A percentile compares a stretch with the other conserved stretches of the same genome.
These are phyloP conservation scores for Pseudocercospora macadamiae DNA, from an alignment of 2,329 filamentous ascomycete species.

Conservation along the genomic window DNA sequence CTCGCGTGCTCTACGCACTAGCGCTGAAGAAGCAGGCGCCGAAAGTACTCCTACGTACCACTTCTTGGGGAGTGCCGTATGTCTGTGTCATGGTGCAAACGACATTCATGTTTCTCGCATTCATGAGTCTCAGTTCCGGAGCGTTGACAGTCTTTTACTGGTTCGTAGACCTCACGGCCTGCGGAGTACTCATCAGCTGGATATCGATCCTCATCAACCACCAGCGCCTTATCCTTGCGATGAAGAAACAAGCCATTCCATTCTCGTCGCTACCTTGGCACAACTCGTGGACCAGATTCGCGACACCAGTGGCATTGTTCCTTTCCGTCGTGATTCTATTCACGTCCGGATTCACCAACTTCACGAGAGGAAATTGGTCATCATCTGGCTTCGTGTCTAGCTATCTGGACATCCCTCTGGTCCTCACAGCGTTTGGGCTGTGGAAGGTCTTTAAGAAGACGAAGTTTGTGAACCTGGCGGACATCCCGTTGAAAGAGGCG, in stretches of 20 bases:
- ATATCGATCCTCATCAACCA: slow-evolving; percentile 32
- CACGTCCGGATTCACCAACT: slow-evolving; percentile 34
- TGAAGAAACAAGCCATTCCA: slow-evolving; percentile 32
- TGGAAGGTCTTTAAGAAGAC: slow-evolving; percentile 34
- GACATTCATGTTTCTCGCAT: slow-evolving; percentile 34
- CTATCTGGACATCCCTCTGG: slow-evolving; percentile 37
- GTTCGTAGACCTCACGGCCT: slow-evolving; percentile 64
- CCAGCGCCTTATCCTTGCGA: slow-evolving; percentile 30
- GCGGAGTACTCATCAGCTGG: slow-evolving; percentile 67
- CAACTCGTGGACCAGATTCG: slow-evolving; percentile 42
- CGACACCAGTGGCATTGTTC: slow-evolving; percentile 38
- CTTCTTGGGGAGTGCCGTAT: slow-evolving; percentile 30
- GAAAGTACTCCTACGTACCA: slow-evolving; percentile 48
- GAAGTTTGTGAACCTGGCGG: slow-evolving; percentile 28
- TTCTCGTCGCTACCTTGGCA: slow-evolving; percentile 36
- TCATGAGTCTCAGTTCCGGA: slow-evolving; percentile 39
- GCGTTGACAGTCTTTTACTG: slow-evolving; percentile 68
- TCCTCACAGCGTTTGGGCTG: slow-evolving; percentile 26
- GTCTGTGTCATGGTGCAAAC: slow-evolving; percentile 32
- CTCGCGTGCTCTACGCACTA: slow-evolving; percentile 57
- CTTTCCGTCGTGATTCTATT: slow-evolving; percentile 35
- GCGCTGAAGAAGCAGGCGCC: slow-evolving; percentile 69
- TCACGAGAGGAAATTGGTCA: slow-evolving; percentile 34
- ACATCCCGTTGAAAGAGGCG: slow-evolving; percentile 30
- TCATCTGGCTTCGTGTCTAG: slow-evolving; percentile 39